phyloP scores from a whole-genome alignment of 176 grass and related monocot genomes.

The Guadua angustifolia region DNA sequence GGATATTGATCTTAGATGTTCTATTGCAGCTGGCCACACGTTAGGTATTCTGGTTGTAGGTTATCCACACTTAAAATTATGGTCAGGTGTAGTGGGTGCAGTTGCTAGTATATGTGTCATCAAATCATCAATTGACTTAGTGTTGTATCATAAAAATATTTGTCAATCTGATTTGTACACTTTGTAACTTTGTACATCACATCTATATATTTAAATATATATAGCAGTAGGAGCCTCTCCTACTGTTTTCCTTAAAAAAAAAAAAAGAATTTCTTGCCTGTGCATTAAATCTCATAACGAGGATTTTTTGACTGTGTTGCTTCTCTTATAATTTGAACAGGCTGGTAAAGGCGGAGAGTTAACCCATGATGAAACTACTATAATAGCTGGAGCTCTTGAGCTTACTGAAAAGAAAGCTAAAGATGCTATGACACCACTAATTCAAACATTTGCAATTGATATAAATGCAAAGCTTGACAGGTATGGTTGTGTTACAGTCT shows the following conservation, averaged over 20 bases:
- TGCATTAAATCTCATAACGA: background rate
- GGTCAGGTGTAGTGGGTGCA: background rate
- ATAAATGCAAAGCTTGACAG: constrained; percentile 86
- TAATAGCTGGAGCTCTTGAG: constrained; percentile 94
- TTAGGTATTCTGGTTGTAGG: background rate
- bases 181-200: too few relatives aligned
- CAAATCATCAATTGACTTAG: background rate
- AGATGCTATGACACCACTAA: constrained; percentile 80
- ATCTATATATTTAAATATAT: too few relatives aligned
- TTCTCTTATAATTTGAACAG: constrained; percentile 46
- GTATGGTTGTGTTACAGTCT: constrained; percentile 36
- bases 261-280: background rate
- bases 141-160: background rate
- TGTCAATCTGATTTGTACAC: too few relatives aligned
- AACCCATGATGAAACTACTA: constrained; percentile 97
- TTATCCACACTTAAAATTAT: background rate
- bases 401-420: constrained; percentile 86
- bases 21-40: background rate
- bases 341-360: constrained; percentile 97
- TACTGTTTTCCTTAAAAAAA: too few relatives aligned
- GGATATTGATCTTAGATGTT: background rate
- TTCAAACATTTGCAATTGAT: constrained; percentile 87
- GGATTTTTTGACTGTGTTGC: background rate
- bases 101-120: background rate
- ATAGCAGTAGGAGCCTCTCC: too few relatives aligned